Evolutionary conservation across 1,139 yeast genomes (phyloP).

Genomic region (Yamadazyma spencermartinsiae): DNA sequence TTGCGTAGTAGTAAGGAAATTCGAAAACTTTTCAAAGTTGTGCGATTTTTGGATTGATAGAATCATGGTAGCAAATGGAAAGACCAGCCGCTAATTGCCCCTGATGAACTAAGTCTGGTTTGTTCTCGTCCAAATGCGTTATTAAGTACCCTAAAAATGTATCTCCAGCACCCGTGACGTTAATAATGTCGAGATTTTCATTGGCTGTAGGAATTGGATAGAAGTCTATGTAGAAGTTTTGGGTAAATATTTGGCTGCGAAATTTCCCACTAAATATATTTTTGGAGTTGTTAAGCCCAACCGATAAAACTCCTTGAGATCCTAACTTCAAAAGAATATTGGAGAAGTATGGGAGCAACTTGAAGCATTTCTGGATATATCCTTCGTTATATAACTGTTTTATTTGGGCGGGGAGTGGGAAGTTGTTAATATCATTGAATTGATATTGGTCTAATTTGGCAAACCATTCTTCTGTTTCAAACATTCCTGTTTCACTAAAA

Average conservation of each 20-base stretch:
- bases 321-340: constrained; percentile 70
- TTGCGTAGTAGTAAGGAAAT: too few relatives aligned
- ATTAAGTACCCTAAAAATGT: constrained; percentile 58
- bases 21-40: neutral
- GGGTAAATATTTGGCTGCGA: constrained; percentile 23
- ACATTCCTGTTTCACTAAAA: constrained; percentile 48
- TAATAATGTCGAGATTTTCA: constrained; percentile 32
- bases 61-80: constrained; percentile 34
- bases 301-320: constrained; percentile 55
- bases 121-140: constrained; percentile 17
- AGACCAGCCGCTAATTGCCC: constrained; percentile 60
- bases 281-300: constrained; percentile 23
- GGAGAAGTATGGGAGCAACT: constrained; percentile 72
- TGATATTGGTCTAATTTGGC: constrained; percentile 65
- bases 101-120: constrained; percentile 37
- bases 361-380: constrained; percentile 65
- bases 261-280: constrained; percentile 1
- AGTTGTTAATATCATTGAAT: constrained; percentile 45
- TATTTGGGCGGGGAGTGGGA: constrained; percentile 23
- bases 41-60: constrained; percentile 24
- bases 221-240: constrained; percentile 50
- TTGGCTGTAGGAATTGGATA: constrained; percentile 50
- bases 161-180: constrained; percentile 78
- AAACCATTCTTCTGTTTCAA: constrained; percentile 67
- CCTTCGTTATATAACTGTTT: constrained; percentile 42